Evolutionary conservation across 192 early-diverging fungal species (phyloP), one percentile per base, ranked within the genome.

Genomic region (Coemansia sp.): DNA sequence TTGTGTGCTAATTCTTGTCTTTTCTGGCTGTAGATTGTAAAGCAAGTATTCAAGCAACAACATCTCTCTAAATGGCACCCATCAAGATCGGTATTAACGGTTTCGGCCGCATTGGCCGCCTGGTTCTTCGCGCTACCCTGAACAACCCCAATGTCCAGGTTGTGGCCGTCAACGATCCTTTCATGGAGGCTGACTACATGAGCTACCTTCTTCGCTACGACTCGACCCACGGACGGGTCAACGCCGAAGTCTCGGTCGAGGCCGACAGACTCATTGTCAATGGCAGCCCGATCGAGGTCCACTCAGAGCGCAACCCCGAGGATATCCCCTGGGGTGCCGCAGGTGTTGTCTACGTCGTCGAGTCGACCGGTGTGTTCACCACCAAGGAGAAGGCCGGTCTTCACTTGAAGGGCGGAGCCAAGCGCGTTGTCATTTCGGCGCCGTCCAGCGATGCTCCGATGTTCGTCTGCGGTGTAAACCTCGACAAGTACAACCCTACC

Each of bases 301-400:
- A 83, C 83, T 65, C 82, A 63, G 85, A 85, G 82, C 86, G 82
- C 67, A 85, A 93, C 82, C 94, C 95, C 65, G 82, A 83, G 12
- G 84, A 90, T 46, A 98, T 99, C 82, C 90, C 89, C 52, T 99
- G 97, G 97, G 90, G 87, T 44, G 61, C 67, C 20, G 71, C 78
- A 24, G 88, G 90, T 49, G 97, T 90, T 51, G 86, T 87, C 48
- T 97, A 98, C 84, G 86, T 99, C 61, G 89, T 99, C 82, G 97
- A 99, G 83, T 99, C 97, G 26, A 99, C 97, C 64, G 94, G 95
- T 84, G 92, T 97, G 61, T 99, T 99, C 85, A 97, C 95, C 81
- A 90, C 92, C 63, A 85, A 81, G 49, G 95, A 94, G 2, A 91
- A 91, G 84, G 93, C 93, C 40, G 74, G 68, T 3, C 82, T 83